Conservation (phyloP, 1,284 basidiomycete genomes). For the Schizopora paradoxa region DNA sequence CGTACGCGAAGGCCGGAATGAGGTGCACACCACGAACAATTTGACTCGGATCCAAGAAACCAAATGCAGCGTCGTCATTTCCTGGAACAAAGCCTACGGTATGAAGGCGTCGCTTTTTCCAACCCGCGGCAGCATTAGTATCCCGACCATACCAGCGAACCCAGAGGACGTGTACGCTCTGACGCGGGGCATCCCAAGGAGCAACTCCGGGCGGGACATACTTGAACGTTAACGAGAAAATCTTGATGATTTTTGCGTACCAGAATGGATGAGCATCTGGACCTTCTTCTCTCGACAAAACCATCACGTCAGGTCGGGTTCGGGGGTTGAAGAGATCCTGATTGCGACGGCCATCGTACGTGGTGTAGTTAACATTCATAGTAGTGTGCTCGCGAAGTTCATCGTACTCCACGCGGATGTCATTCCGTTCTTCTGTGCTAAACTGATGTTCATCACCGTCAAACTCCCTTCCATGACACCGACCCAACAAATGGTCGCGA, state of each 20-base stretch:
- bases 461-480: constrained; percentile 15
- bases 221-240: constrained; percentile 17
- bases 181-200: neutral
- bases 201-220: neutral
- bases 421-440: constrained; percentile 14
- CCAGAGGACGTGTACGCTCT: constrained; percentile 32
- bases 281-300: constrained; percentile 25
- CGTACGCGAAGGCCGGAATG: constrained; percentile 18
- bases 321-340: constrained; percentile 36
- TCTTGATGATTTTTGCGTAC: constrained; percentile 21
- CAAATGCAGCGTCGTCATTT: constrained; percentile 8
- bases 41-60: constrained; percentile 14
- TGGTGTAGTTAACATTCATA: constrained; percentile 38
- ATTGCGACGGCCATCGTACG: constrained; percentile 35
- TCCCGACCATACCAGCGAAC: constrained; percentile 31
- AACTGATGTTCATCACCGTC: constrained; percentile 22
- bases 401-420: constrained; percentile 19
- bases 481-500: constrained; percentile 23
- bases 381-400: constrained; percentile 29
- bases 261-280: constrained; percentile 18
- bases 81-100: constrained; percentile 8
- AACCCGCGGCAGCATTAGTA: neutral
- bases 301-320: constrained; percentile 32
- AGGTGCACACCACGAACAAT: constrained; percentile 12
- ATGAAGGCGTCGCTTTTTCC: constrained; percentile 19